Evolutionary conservation across 2,329 filamentous ascomycete genomes (phyloP), one percentile per base, ranked within the genome.

Genomic region (Diplodia mutila): DNA sequence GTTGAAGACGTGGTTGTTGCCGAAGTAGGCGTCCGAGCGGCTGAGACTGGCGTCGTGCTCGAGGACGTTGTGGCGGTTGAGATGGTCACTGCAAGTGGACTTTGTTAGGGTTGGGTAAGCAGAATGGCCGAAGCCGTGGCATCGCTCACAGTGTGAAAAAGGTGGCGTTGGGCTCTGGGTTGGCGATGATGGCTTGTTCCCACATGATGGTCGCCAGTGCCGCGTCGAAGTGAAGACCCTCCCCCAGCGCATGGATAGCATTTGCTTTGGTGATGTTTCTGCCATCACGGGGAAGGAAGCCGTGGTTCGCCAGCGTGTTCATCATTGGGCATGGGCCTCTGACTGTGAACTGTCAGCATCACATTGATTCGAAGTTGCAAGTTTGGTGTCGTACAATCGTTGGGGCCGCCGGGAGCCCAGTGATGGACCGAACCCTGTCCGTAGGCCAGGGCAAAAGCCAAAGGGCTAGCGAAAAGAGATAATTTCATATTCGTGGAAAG

Each of bases 1-100:
- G 74, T 87, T 85, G 77, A 87, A 87, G 66, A 81, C 67, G 70
- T 84, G 80, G 70, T 83, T 83, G 73, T 83, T 82, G 25, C 85
- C 85, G 65, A 85, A 80, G 77, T 76, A 83, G 9, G 80, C 82
- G 67, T 87, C 85, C 1, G 77, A 72, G 29, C 84, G 84, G 49
- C 81, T 84, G 27, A 84, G 66, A 68, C 82, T 84, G 8, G 80
- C 83, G 64, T 85, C 83, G 65, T 85, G 83, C 66, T 85, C 83
- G 6, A 85, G 73, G 18, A 85, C 72, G 65, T 83, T 82, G 74
- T 85, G 83, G 0, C 74, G 75, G 61, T 80, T 81, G 11, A 85
- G 78, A 16, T 84, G 74, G 53, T 84, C 61, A 32, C 61, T 65
- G n/a, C 1, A 27, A 32, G 29, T 2, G 4, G 2, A 23, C 3